phyloP scores from a whole-genome alignment of 1,284 basidiomycete genomes.

The Termitomyces sp. region DNA sequence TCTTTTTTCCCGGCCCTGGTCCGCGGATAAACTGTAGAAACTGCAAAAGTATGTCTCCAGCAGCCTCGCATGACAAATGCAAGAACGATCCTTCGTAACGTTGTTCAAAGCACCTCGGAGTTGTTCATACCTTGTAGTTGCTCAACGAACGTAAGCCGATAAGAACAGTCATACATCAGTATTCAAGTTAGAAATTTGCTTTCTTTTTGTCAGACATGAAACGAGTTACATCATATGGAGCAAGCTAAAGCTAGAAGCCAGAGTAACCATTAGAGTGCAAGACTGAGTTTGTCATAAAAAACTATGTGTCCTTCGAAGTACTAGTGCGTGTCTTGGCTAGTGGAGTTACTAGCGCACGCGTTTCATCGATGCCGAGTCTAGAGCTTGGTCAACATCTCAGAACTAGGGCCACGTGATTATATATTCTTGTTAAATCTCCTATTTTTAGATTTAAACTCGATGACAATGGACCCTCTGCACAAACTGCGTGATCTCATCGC shows the following conservation, averaged over 20 bases:
- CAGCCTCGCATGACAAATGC: conserved; percentile 1
- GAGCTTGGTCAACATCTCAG: too few species aligned
- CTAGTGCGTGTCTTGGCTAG: background rate
- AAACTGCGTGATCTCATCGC: conserved; percentile 16
- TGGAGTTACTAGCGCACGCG: background rate
- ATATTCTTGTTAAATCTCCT: background rate
- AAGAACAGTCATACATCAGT: background rate
- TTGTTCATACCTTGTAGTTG: background rate
- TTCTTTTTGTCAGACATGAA: background rate
- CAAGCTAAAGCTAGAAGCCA: background rate
- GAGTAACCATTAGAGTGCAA: background rate
- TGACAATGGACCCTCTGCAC: conserved; percentile 13
- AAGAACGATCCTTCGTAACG: background rate
- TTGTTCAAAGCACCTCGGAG: background rate
- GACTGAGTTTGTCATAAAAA: background rate
- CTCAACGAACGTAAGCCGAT: background rate
- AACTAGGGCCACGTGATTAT: background rate
- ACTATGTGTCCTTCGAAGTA: background rate
- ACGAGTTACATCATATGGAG: background rate
- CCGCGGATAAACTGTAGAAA: background rate
- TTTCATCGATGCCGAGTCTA: background rate
- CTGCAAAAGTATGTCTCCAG: background rate
- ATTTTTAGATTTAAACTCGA: background rate
- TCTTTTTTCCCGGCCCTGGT: background rate
- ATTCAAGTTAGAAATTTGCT: background rate